These are phyloP conservation scores for Claviceps paspali DNA, from an alignment of 2,329 filamentous ascomycete species.

Conservation along the genomic window DNA sequence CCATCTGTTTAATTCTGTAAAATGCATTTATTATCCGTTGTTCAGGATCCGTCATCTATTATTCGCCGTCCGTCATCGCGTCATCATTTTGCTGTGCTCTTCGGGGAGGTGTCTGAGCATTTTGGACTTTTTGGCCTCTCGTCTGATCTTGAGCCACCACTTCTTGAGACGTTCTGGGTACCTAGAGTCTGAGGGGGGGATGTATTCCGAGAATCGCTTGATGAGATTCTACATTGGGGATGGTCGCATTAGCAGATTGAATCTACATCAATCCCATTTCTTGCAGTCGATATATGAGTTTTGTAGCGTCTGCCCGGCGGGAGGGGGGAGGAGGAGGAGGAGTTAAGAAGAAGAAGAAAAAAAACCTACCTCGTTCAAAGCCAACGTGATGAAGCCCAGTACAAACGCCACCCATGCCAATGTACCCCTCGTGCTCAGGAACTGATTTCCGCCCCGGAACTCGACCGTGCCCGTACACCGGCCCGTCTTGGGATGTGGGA, in stretches of 20 bases:
- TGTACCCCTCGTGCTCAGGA: constrained; percentile 21
- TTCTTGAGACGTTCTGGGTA: constrained; percentile 15
- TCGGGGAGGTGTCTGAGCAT: constrained; percentile 19
- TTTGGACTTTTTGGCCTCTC: constrained; percentile 20
- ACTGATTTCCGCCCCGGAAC: constrained; percentile 25
- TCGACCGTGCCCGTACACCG: constrained; percentile 23
- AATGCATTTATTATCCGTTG: no score
- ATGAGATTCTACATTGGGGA: constrained; percentile 15
- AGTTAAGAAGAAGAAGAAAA: neutral
- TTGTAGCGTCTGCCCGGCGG: no score
- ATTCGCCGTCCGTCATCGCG: constrained; percentile 2
- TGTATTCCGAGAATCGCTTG: constrained; percentile 13
- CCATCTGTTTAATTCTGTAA: neutral
- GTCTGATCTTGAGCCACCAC: constrained; percentile 21
- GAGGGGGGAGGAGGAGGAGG: no score
- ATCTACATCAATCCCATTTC: no score
- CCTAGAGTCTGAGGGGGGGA: constrained; percentile 13
- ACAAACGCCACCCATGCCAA: constrained; percentile 25
- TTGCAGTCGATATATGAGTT: no score
- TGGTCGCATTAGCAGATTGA: neutral
- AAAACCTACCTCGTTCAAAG: constrained; percentile 18
- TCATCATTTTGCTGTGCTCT: constrained; percentile 18
- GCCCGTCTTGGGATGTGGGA: constrained; percentile 21
- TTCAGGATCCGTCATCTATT: constrained; percentile 3
- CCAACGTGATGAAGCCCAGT: constrained; percentile 22